A percentile compares a stretch with the other conserved stretches of the same genome.
Evolutionary conservation across 2,329 filamentous ascomycete genomes (phyloP).

Genomic region (Cryphonectria naterciae): DNA sequence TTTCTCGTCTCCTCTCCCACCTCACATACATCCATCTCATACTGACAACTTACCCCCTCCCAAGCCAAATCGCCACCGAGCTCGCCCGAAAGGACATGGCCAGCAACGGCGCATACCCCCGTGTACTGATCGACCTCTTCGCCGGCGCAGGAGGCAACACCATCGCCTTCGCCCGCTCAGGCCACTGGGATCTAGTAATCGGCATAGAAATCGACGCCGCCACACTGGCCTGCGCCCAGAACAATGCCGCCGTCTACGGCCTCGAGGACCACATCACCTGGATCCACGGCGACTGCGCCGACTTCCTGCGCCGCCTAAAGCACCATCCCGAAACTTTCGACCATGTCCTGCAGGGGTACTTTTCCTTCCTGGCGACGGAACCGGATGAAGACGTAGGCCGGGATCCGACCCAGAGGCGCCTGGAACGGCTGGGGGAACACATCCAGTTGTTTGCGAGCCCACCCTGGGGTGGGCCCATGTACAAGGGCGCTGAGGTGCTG

Average conservation of each 20-base stretch:
- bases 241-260: slow-evolving; percentile 87
- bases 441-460: slow-evolving; percentile 62
- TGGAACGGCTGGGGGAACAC: slow-evolving; percentile 28
- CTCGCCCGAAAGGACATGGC: slow-evolving; percentile 63
- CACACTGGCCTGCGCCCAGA: slow-evolving; percentile 85
- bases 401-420: slow-evolving; percentile 34
- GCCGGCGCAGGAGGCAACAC: slow-evolving; percentile 90
- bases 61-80: slow-evolving; percentile 75
- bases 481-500: slow-evolving; percentile 70
- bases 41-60: slow-evolving; percentile 1
- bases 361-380: background rate
- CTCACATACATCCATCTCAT: slow-evolving; percentile 12
- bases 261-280: slow-evolving; percentile 78
- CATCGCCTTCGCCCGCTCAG: slow-evolving; percentile 87
- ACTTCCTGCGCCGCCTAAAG: slow-evolving; percentile 56
- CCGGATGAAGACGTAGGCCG: background rate
- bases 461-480: slow-evolving; percentile 64
- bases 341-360: background rate
- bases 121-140: slow-evolving; percentile 81
- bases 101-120: slow-evolving; percentile 9
- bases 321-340: slow-evolving; percentile 37
- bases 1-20: background rate
- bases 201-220: slow-evolving; percentile 83
- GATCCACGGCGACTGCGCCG: slow-evolving; percentile 86
- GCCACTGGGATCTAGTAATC: slow-evolving; percentile 81